Conservation (phyloP, 2,329 filamentous ascomycete genomes). For the Elsinoe necatrix region DNA sequence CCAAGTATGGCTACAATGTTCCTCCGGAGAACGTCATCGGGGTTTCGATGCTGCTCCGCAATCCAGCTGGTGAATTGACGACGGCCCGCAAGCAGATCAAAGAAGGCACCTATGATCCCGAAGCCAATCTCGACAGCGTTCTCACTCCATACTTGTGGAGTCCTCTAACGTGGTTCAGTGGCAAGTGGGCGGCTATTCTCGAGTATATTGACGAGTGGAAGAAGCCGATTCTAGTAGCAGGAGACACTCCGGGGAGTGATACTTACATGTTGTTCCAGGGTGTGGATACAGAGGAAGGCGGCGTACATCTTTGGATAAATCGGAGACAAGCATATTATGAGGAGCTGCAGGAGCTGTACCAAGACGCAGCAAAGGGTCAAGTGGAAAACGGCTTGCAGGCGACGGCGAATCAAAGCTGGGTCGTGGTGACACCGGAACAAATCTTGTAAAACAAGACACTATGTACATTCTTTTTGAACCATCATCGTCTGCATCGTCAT, state of each 20-base stretch:
- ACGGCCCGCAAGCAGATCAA: constrained; percentile 35
- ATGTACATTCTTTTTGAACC: not conserved
- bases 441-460: constrained; percentile 30
- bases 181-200: constrained; percentile 38
- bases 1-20: constrained; percentile 41
- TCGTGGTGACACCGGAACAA: constrained; percentile 35
- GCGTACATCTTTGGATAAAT: constrained; percentile 38
- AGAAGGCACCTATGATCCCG: constrained; percentile 30
- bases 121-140: constrained; percentile 34
- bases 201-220: constrained; percentile 35
- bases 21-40: constrained; percentile 39
- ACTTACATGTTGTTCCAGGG: constrained; percentile 41
- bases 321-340: constrained; percentile 31
- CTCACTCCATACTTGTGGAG: constrained; percentile 38
- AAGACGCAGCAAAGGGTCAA: constrained; percentile 30
- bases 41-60: constrained; percentile 33
- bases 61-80: constrained; percentile 28
- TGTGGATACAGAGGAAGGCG: constrained; percentile 36
- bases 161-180: constrained; percentile 38
- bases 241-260: constrained; percentile 39
- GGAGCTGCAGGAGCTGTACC: constrained; percentile 34
- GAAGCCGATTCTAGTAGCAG: constrained; percentile 35
- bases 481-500: constrained; percentile 5
- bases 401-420: constrained; percentile 41
- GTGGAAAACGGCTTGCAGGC: constrained; percentile 31